These are phyloP conservation scores for Naegleria gruberi DNA, from an alignment of 208 protist species.

Conservation along the genomic window DNA sequence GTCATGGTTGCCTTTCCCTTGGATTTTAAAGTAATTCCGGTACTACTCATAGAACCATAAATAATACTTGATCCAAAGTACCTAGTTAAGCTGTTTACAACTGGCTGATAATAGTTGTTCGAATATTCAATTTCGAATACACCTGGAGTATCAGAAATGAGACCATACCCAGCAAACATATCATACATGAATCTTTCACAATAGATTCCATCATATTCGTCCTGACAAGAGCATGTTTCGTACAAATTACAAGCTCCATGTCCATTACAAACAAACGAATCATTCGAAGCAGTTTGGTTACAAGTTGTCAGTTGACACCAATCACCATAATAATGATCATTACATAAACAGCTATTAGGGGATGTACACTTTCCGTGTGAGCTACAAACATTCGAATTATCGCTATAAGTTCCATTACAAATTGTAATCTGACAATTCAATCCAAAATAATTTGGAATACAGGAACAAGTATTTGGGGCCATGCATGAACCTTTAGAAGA, in stretches of 20 bases:
- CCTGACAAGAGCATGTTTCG: not conserved
- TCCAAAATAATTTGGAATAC: not conserved
- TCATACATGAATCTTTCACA: no score
- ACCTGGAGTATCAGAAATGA: no score
- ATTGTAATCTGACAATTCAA: not conserved
- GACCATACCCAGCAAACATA: no score
- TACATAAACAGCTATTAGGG: not conserved
- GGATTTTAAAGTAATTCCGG: no score
- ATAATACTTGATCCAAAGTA: no score
- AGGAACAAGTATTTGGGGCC: not conserved
- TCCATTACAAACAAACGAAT: not conserved
- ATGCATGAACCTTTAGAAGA: not conserved
- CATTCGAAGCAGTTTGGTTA: not conserved
- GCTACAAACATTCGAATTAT: not conserved
- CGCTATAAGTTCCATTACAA: not conserved
- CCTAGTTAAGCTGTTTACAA: no score
- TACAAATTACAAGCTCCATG: not conserved
- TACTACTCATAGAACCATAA: no score
- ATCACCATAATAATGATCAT: not conserved
- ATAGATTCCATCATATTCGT: not conserved
- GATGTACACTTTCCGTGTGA: not conserved
- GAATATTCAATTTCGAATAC: no score
- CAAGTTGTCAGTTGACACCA: not conserved
- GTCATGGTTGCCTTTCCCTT: no score
- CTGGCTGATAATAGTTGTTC: no score